Evolutionary conservation across 73 alveolate genomes (phyloP).

Genomic region (Stentor coeruleus): DNA sequence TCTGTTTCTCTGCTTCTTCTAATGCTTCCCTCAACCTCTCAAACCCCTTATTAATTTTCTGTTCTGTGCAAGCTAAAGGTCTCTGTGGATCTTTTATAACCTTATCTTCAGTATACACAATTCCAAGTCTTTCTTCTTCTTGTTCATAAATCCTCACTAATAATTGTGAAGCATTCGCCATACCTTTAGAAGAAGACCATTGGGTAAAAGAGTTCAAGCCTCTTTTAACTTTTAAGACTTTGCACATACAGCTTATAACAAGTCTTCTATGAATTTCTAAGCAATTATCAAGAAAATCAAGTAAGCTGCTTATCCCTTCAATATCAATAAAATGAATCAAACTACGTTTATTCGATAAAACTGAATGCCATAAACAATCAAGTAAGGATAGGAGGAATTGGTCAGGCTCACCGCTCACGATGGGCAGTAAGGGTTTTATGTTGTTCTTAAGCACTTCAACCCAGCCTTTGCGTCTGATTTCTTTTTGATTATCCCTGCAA

Average conservation of each 20-base stretch:
- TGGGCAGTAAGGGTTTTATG: conserved; percentile 51
- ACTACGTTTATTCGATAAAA: conserved; percentile 85
- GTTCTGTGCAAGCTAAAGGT: conserved; percentile 81
- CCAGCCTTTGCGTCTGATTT: conserved; percentile 95
- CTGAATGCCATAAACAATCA: conserved; percentile 92
- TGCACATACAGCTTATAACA: conserved; percentile 78
- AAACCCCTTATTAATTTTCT: conserved; percentile 57
- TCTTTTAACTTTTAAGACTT: conserved; percentile 81
- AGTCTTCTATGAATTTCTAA: conserved; percentile 84
- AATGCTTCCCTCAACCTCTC: conserved; percentile 57
- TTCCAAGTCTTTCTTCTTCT: conserved; percentile 90
- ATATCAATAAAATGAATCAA: conserved; percentile 89
- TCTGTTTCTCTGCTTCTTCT: conserved; percentile 63
- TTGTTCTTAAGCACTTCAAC: conserved; percentile 87
- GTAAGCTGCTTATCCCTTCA: conserved; percentile 86
- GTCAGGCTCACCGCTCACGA: conserved; percentile 47
- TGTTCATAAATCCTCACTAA: conserved; percentile 76
- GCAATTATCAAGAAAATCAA: conserved; percentile 88
- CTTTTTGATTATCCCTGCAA: conserved; percentile 86
- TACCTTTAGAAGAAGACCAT: conserved; percentile 91
- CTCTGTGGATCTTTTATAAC: conserved; percentile 65
- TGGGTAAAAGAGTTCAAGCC: conserved; percentile 82
- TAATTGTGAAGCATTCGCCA: conserved; percentile 87
- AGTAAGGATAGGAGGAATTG: conserved; percentile 67
- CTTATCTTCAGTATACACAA: conserved; percentile 67